Percentiles rank a stretch among this genome's conserved stretches.
Evolutionary conservation across 352 stramenopile genomes (phyloP).

Genomic region (Phytophthora cajani): DNA sequence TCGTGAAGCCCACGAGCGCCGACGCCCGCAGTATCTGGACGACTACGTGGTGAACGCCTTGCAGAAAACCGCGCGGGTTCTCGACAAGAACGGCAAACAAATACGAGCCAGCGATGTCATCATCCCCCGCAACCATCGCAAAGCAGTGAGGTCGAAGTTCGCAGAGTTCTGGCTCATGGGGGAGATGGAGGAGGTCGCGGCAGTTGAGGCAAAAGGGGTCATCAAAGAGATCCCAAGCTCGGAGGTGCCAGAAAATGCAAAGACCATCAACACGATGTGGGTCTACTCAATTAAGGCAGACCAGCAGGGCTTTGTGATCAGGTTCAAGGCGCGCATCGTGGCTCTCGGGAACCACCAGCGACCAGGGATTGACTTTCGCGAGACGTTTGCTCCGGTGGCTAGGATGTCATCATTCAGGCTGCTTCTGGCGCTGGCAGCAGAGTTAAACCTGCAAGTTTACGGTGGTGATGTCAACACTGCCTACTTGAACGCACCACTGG

Average conservation of each 20-base stretch:
- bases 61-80: too few relatives aligned
- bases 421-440: constrained; percentile 5
- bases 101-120: too few relatives aligned
- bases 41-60: too few relatives aligned
- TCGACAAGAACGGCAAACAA: too few relatives aligned
- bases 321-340: constrained; percentile 3
- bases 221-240: background rate
- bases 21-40: too few relatives aligned
- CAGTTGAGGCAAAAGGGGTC: background rate
- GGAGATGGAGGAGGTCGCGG: too few relatives aligned
- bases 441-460: background rate
- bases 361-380: constrained; percentile 9
- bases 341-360: constrained; percentile 4
- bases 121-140: too few relatives aligned
- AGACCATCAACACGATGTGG: constrained; percentile 18
- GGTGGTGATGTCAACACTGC: too few relatives aligned
- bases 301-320: constrained; percentile 7
- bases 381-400: background rate
- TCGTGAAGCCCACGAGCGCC: too few relatives aligned
- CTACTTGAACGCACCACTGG: too few relatives aligned
- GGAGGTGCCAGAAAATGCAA: background rate
- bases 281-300: constrained; percentile 15
- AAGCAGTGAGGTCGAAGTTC: too few relatives aligned
- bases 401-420: constrained; percentile 14
- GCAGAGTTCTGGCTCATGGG: too few relatives aligned